phyloP scores from a whole-genome alignment of 176 grass and related monocot genomes.

The Phragmites australis region DNA sequence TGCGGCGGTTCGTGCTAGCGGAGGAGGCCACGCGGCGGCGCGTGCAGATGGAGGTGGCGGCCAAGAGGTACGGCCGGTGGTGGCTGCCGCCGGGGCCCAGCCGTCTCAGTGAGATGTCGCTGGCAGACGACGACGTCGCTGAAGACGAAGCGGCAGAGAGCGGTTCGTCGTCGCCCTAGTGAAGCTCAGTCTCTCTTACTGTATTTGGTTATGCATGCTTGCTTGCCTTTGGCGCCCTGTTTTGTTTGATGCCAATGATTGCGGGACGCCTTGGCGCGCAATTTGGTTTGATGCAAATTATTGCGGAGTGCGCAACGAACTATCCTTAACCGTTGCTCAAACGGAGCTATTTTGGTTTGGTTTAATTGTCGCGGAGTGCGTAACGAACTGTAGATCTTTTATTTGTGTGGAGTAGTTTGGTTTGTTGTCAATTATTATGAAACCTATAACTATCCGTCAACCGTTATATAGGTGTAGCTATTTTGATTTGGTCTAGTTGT shows the following conservation, averaged over 20 bases:
- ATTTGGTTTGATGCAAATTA: neutral
- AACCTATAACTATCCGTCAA: no score
- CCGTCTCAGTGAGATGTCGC: conserved; percentile 60
- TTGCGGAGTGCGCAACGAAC: neutral
- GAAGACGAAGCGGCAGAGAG: neutral
- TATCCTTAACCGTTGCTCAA: no score
- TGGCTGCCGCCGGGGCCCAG: conserved; percentile 54
- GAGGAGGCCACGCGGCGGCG: conserved; percentile 47
- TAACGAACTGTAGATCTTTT: no score
- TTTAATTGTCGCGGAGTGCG: no score
- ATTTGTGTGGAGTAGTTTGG: no score
- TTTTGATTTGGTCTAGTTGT: no score
- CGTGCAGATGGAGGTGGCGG: conserved; percentile 39
- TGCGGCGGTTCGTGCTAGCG: conserved; percentile 50
- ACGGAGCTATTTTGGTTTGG: no score
- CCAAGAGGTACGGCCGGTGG: conserved; percentile 5
- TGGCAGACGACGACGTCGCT: conserved; percentile 13
- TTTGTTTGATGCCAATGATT: neutral
- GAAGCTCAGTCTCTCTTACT: conserved; percentile 1
- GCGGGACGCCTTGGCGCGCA: neutral
- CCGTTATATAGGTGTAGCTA: no score
- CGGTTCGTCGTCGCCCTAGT: neutral
- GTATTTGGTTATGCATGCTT: neutral
- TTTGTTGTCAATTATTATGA: no score
- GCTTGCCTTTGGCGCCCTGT: neutral